phyloP scores from a whole-genome alignment of 2,329 filamentous ascomycete species.

The Paecilomyces sp. region DNA sequence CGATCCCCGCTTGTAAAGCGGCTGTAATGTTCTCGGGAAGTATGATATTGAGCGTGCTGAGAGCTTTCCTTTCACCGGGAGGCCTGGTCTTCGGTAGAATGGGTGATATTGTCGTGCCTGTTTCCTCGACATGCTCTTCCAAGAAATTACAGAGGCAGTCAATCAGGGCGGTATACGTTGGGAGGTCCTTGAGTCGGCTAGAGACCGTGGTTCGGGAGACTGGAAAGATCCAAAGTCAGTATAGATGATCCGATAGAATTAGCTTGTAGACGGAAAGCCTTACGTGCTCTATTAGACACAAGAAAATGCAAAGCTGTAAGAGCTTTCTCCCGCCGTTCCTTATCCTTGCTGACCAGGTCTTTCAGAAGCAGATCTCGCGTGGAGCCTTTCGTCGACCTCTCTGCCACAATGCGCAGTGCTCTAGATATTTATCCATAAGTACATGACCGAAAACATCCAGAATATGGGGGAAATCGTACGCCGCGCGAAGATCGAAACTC shows the following conservation, averaged over 20 bases:
- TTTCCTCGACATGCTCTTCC: conserved; percentile 29
- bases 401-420: conserved; percentile 40
- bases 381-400: conserved; percentile 35
- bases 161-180: conserved; percentile 32
- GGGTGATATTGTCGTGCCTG: conserved; percentile 25
- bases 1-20: conserved; percentile 55
- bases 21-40: conserved; percentile 53
- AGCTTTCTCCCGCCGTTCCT: conserved; percentile 30
- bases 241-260: background rate
- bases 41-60: conserved; percentile 53
- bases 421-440: conserved; percentile 11
- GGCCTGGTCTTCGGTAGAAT: conserved; percentile 35
- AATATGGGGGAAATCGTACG: conserved; percentile 36
- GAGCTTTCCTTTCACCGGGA: conserved; percentile 34
- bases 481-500: conserved; percentile 65
- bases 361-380: conserved; percentile 33
- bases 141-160: conserved; percentile 36
- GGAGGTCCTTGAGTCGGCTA: conserved; percentile 23
- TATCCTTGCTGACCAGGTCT: conserved; percentile 34
- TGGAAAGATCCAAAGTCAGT: conserved; percentile 7
- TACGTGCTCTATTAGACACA: conserved; percentile 32
- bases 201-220: conserved; percentile 30
- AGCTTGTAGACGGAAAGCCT: conserved; percentile 4
- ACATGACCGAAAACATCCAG: background rate
- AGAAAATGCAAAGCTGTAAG: conserved; percentile 38